Evolutionary conservation across 73 alveolate genomes (phyloP).

Genomic region (Paramecium octaurelia): DNA sequence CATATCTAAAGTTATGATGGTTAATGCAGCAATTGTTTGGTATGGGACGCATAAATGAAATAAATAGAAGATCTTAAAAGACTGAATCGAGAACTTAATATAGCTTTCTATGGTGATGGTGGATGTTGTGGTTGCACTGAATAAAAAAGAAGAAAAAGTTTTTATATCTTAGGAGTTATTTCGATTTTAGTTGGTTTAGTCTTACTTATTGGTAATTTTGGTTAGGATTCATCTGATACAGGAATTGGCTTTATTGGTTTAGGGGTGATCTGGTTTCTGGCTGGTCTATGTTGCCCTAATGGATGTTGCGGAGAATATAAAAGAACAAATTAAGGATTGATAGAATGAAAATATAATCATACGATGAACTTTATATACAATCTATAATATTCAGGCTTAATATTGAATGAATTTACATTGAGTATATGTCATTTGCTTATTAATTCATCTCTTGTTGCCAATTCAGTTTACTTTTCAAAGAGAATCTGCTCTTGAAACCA

Average conservation of each 20-base stretch:
- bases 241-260: background rate
- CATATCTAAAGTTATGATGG: background rate
- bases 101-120: background rate
- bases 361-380: no score
- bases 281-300: background rate
- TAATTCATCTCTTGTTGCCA: no score
- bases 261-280: background rate
- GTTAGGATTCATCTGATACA: background rate
- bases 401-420: no score
- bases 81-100: background rate
- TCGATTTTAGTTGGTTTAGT: background rate
- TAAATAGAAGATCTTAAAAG: background rate
- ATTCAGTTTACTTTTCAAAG: no score
- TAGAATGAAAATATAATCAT: background rate
- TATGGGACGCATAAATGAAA: background rate
- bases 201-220: background rate
- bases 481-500: no score
- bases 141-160: background rate
- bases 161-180: background rate
- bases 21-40: background rate
- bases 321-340: background rate
- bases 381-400: no score
- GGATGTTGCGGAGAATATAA: background rate
- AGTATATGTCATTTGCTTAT: no score
- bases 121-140: slow-evolving; percentile 24